Base-by-base conservation (phyloP, 1,139 yeast species). In the Petasospora fabianii region DNA sequence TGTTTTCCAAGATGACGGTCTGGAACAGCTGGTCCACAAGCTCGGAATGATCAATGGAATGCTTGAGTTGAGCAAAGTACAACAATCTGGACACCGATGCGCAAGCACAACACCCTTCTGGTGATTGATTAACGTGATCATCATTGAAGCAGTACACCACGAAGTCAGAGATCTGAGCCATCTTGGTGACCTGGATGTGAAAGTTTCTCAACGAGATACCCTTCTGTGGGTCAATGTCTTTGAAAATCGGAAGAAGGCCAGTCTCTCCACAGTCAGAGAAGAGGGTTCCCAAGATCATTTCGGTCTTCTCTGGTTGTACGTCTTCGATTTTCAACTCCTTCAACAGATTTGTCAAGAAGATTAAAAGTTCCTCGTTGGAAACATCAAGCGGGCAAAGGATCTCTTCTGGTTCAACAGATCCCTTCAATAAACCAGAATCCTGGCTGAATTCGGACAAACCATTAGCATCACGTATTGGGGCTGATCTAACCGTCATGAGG, bases 141-240 rank as follows among this genome's bases (percentile, higher is more conserved):
- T 60, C 54, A 34, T 72, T 68, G 43, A 76, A 68, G 43, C 77
- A 66, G 55, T 84, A 86, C 12, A 85, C 75, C 19, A 82, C 64
- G 42, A 84, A 73, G 55, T 85, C 95, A 0, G 90, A 75, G 24
- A 84, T 68, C 14, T 73, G 67, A 8, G 87, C 81, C 55, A 78
- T 65, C 54, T 84, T 85, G 17, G 84, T 72, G 8, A 77, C 85
- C 60, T 85, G 96, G 42, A 80, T 79, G 50, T 81, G 84, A 58
- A 84, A 86, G 56, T 84, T 84, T 45, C 95, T 69, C 35, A 84
- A 65, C 7, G 84, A 78, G 4, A 83, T 77, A 12, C 92, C 94
- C 24, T 69, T 62, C 38, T 69, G 75, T 2, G 94, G 90, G 49
- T 80, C 85, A 49, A 77, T 55, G 43, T 77, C 69, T 36, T 70